These are phyloP conservation scores for Aegilops speltoides DNA, from an alignment of 176 grass and related monocot genomes.

Conservation along the genomic window DNA sequence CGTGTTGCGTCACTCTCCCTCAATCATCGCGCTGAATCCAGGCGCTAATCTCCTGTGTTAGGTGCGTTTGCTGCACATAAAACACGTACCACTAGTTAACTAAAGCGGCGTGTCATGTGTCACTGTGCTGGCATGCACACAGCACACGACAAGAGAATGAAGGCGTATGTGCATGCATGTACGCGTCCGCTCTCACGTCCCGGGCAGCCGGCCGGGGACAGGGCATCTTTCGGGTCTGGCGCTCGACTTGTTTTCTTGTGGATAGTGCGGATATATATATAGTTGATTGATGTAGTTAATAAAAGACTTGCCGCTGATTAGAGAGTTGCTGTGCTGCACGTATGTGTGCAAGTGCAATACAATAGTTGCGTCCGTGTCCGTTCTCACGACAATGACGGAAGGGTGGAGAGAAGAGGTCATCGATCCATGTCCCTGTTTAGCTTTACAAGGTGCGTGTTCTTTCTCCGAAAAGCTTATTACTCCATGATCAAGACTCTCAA, in stretches of 20 bases:
- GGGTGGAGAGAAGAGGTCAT: not conserved
- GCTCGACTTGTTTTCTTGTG: not conserved
- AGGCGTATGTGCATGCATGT: slow-evolving; percentile 22
- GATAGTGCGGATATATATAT: not conserved
- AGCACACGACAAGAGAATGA: not conserved
- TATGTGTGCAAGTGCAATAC: slow-evolving; percentile 10
- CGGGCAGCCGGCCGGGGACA: slow-evolving; percentile 29
- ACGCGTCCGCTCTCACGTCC: not conserved
- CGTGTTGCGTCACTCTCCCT: not conserved
- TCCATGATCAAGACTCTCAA: not conserved
- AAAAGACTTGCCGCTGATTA: slow-evolving; percentile 41
- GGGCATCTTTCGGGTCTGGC: slow-evolving; percentile 53
- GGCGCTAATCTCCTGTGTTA: not conserved
- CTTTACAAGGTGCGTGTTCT: not conserved
- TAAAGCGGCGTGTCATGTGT: not conserved
- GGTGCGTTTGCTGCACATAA: not conserved
- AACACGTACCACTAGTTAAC: not conserved
- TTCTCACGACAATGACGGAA: not conserved
- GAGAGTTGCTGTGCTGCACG: slow-evolving; percentile 30
- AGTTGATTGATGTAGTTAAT: not conserved
- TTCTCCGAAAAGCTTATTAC: not conserved
- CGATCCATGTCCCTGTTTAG: not conserved
- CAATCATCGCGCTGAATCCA: not conserved
- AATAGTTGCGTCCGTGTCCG: slow-evolving; percentile 2
- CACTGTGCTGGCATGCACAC: not conserved